Evolutionary conservation across 768 basidiomycete species (phyloP).

Genomic region (Omphalotus guepiniiformis): DNA sequence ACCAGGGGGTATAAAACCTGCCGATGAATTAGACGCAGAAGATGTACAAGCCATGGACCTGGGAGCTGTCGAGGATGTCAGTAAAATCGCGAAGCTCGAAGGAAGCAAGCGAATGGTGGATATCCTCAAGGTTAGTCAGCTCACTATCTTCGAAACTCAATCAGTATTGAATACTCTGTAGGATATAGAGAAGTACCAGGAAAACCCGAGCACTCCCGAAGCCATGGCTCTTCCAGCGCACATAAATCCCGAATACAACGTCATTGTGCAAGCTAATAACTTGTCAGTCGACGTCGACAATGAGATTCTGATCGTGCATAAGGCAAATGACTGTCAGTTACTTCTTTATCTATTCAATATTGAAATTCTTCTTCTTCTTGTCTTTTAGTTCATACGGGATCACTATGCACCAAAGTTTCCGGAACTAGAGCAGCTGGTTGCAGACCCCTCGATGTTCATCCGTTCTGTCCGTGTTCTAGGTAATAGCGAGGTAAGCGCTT

Average conservation of each 20-base stretch:
- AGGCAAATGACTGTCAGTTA: slow-evolving; percentile 43
- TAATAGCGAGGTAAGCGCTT: slow-evolving; percentile 62
- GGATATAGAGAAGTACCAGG: slow-evolving; percentile 88
- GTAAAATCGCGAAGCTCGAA: slow-evolving; percentile 83
- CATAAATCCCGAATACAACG: slow-evolving; percentile 90
- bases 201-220: slow-evolving; percentile 73
- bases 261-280: slow-evolving; percentile 98
- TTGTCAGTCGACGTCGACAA: slow-evolving; percentile 98
- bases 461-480: slow-evolving; percentile 84
- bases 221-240: slow-evolving; percentile 78
- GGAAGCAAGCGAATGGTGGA: slow-evolving; percentile 87
- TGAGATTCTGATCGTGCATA: slow-evolving; percentile 95
- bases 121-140: slow-evolving; percentile 60
- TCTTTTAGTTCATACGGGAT: slow-evolving; percentile 91
- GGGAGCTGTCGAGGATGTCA: slow-evolving; percentile 77
- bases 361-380: slow-evolving; percentile 14
- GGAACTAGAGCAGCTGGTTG: slow-evolving; percentile 92
- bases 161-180: slow-evolving; percentile 24
- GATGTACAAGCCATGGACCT: slow-evolving; percentile 96
- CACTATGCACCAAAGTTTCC: slow-evolving; percentile 95
- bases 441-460: slow-evolving; percentile 90
- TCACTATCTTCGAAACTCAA: not conserved
- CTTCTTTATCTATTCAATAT: slow-evolving; percentile 7
- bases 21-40: slow-evolving; percentile 93
- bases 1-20: slow-evolving; percentile 86